Evolutionary conservation across 108 stramenopile species (phyloP), one percentile per base, ranked within the genome.

Genomic region (Discostella stelligeroides): DNA sequence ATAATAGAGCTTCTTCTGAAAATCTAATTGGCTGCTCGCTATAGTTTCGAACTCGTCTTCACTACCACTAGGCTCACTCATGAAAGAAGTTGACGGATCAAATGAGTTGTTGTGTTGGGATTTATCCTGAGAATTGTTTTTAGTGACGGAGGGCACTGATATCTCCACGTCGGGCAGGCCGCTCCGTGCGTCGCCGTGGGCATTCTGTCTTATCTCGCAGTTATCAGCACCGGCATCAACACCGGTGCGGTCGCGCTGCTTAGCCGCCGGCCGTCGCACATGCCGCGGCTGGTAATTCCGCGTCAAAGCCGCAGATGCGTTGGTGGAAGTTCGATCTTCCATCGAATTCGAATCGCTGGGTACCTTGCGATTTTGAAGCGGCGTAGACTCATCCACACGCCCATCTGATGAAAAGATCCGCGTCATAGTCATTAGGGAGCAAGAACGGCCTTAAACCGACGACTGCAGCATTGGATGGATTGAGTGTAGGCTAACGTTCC

Each of bases 21-120:
- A 18, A 28, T 70, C 69, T 3, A 27, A 18, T 11, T 60, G 69
- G 29, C 49, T 51, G 13, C 39, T 25, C 11, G 28, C 60, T 1
- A 29, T 23, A 17, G 53, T 53, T 49, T 60, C 59, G 4, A 45
- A 45, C 12, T 46, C 57, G 23, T 70, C 67, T 39, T 51, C 60
- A n/a, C 60, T 58, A 18, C 25, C 30, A 24, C 57, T 59, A 18
- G 69, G 58, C 12, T 70, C 69, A 15, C 57, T 59, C 49, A 70
- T 20, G 60, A 70, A 70, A 37, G 50, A 70, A 20, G 40, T 41
- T 0, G 59, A 50, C 23, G 66, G 40, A 17, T 65, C 64, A 5
- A 34, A 34, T 34, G 34, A 34, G 6, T 45, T 42, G 4, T 17
- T 13, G 43, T 45, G 43, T 45, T 45, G n/a, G 43, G 13, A 13